Conservation (phyloP, 306 rosid species). For the Dryas drummondii region DNA sequence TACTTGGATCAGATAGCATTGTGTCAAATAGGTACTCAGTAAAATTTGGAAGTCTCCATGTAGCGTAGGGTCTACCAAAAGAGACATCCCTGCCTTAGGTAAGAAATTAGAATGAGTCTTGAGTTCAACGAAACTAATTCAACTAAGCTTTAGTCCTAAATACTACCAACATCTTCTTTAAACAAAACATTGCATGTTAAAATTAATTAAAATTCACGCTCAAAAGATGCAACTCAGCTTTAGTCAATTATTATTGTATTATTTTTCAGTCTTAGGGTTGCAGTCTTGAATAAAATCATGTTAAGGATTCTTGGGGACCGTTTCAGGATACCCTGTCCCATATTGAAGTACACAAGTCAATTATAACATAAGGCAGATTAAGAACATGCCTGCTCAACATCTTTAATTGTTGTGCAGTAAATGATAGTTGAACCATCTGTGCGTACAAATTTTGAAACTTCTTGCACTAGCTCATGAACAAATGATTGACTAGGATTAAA, state of each 20-base stretch:
- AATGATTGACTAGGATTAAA: constrained; percentile 58
- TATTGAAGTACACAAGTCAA: not conserved
- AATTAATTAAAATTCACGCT: not conserved
- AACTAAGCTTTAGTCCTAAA: not conserved
- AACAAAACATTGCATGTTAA: not conserved
- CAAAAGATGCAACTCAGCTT: not conserved
- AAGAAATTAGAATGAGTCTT: not conserved
- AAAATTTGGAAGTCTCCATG: not conserved
- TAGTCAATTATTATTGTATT: not conserved
- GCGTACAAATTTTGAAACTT: constrained; percentile 53
- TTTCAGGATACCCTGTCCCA: not conserved
- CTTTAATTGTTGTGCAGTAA: constrained; percentile 87
- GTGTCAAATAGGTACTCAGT: not conserved
- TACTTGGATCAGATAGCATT: not conserved
- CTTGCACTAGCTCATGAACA: constrained; percentile 64
- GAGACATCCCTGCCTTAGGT: not conserved
- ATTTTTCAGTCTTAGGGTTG: not conserved
- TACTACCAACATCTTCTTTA: not conserved
- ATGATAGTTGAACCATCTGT: constrained; percentile 73
- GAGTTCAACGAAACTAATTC: not conserved
- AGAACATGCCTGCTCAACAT: constrained; percentile 72
- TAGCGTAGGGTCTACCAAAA: not conserved
- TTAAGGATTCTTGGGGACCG: not conserved
- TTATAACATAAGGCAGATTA: not conserved
- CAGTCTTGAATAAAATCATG: not conserved